Evolutionary conservation across 495 filamentous ascomycete genomes (phyloP), one percentile per base, ranked within the genome.

Genomic region (Lasiosphaeria ovina): DNA sequence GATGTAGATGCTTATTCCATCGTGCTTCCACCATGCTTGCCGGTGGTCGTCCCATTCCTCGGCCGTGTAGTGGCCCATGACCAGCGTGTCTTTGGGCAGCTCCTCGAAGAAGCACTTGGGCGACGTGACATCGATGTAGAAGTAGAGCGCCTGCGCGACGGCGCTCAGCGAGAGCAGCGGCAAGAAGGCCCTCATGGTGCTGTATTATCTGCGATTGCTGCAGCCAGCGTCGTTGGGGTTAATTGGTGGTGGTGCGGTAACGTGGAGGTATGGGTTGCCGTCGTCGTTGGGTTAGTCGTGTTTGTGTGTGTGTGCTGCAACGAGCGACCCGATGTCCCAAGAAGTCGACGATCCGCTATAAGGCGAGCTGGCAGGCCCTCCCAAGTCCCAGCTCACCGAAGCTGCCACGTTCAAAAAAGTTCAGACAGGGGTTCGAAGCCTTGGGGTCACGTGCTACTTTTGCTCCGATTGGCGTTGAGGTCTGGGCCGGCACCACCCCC

Each of bases 31-130:
- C 81, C 87, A 98, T 53, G 78, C 70, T 63, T 82, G 83, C 53
- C 81, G 74, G 58, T 85, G 73, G 35, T 85, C 77, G 73, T 93
- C 86, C 77, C 85, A 90, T 70, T 94, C 85, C 69, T 93, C 86
- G 50, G 92, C 92, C 32, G 79, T 84, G 81, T 89, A 98, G 74
- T 92, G 89, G 65, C 93, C 94, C 47, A 96, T 92, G 52, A 98
- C 93, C 12, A 98, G 77, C 2, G 94, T 98, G 77, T 97, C 95
- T 79, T 98, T 97, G 52, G 93, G 79, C 50, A 98, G 84, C 76
- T 98, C 95, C 80, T 98, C 94, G 77, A 89, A 97, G 86, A 98
- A 98, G 77, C 94, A 98, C 72, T 90, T 92, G 63, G 87, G 83
- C 64, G 80, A 78, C 14, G 84, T 82, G 64, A 88, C 89, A 69